Percentiles rank a stretch among this genome's conserved stretches.
phyloP scores from a whole-genome alignment of 164 flowering plant genomes.

The Pachysandra terminalis region DNA sequence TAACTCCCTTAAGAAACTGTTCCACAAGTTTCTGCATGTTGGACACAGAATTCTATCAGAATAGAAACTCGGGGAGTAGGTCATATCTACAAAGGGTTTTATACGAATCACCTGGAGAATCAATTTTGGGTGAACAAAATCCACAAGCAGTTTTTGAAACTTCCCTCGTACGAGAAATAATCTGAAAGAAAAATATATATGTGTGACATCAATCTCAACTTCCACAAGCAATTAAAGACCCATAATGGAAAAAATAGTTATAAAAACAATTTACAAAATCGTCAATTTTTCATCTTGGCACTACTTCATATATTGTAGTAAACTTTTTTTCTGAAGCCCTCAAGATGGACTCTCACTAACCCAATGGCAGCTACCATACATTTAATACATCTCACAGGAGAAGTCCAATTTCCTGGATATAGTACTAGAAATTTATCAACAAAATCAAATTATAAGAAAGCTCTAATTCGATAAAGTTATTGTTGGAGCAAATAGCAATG shows the following conservation, averaged over 20 bases:
- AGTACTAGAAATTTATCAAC: not conserved
- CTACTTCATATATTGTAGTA: too few species aligned
- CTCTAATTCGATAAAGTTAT: not conserved
- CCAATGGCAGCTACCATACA: not conserved
- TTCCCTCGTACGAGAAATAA: slow-evolving; percentile 38
- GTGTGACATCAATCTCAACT: not conserved
- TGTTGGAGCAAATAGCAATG: too few species aligned
- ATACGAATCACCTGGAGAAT: slow-evolving; percentile 52
- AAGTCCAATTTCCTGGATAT: not conserved
- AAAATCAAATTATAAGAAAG: not conserved
- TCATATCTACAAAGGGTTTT: not conserved
- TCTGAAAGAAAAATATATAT: slow-evolving; percentile 29
- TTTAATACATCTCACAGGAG: not conserved
- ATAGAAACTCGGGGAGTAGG: not conserved
- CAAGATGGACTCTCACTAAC: not conserved
- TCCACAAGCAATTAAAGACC: not conserved
- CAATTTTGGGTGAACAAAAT: slow-evolving; percentile 68
- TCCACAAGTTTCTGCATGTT: slow-evolving; percentile 67
- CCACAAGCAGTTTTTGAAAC: slow-evolving; percentile 56
- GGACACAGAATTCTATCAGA: slow-evolving; percentile 5
- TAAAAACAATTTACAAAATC: too few species aligned
- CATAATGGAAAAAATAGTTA: too few species aligned
- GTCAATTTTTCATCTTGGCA: too few species aligned
- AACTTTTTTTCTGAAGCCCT: too few species aligned
- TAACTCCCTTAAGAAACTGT: slow-evolving; percentile 55